Evolutionary conservation across 2,329 filamentous ascomycete genomes (phyloP).

Genomic region (Cercospora citrullina): DNA sequence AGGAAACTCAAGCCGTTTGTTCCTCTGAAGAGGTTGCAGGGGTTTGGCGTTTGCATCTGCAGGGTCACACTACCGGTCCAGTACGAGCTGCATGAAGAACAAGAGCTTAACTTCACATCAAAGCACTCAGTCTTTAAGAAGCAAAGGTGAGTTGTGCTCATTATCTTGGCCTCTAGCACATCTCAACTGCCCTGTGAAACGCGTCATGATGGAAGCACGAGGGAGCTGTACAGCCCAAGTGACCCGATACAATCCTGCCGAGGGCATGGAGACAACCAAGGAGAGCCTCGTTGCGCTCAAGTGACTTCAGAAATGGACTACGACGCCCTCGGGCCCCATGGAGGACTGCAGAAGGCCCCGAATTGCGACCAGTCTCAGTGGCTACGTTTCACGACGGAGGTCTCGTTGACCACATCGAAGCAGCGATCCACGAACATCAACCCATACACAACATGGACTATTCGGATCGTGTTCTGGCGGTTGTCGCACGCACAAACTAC

Average conservation of each 20-base stretch:
- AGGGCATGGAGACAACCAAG: too few relatives aligned
- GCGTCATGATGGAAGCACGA: too few relatives aligned
- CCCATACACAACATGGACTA: not conserved
- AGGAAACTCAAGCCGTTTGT: not conserved
- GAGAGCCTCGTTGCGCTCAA: too few relatives aligned
- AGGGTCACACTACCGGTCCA: not conserved
- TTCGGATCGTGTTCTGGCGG: not conserved
- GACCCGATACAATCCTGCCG: too few relatives aligned
- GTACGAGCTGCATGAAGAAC: too few relatives aligned
- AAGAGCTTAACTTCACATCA: not conserved
- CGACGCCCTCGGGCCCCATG: too few relatives aligned
- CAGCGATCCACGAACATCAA: not conserved
- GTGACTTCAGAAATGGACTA: too few relatives aligned
- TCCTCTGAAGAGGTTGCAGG: not conserved
- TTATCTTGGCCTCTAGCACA: not conserved
- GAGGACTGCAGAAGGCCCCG: not conserved
- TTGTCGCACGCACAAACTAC: not conserved
- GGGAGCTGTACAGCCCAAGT: not conserved
- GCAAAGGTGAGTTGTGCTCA: not conserved
- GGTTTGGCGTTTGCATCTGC: not conserved
- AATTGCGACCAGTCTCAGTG: not conserved
- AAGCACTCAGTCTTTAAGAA: not conserved
- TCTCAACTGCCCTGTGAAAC: not conserved
- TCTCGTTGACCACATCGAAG: not conserved
- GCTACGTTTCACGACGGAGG: not conserved